Percentiles rank a stretch among this genome's conserved stretches.
These are phyloP conservation scores for Blastobotrys illinoisensis DNA, from an alignment of 1,139 yeast genomes.

Conservation along the genomic window DNA sequence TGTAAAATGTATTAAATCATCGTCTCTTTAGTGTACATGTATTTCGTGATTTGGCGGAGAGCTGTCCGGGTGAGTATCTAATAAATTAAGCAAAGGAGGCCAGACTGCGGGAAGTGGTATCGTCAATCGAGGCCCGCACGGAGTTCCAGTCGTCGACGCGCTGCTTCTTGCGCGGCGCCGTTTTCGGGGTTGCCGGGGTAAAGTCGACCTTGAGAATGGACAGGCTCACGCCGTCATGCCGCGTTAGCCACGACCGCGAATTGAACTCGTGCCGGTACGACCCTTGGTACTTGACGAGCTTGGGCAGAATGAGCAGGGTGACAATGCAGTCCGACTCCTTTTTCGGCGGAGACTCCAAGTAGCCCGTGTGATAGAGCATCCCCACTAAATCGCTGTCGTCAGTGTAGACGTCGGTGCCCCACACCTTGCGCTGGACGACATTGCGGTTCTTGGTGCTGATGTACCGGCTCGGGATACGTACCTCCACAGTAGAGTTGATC, in stretches of 20 bases:
- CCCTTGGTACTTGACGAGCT: conserved; percentile 57
- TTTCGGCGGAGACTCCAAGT: conserved; percentile 36
- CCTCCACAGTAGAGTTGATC: conserved; percentile 56
- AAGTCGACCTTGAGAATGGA: conserved; percentile 49
- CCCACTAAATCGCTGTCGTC: conserved; percentile 86
- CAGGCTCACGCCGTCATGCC: conserved; percentile 67
- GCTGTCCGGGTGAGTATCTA: too few relatives aligned
- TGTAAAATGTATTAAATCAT: too few relatives aligned
- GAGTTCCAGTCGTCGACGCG: conserved; percentile 28
- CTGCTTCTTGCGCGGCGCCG: conserved; percentile 24
- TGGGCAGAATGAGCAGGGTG: conserved; percentile 65
- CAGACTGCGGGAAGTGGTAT: too few relatives aligned
- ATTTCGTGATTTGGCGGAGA: too few relatives aligned
- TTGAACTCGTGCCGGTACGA: conserved; percentile 60
- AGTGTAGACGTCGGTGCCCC: conserved; percentile 93
- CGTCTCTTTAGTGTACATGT: too few relatives aligned
- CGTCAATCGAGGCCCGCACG: neutral
- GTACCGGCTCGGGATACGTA: conserved; percentile 49
- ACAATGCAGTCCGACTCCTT: conserved; percentile 55
- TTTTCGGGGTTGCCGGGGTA: conserved; percentile 26
- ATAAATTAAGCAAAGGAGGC: too few relatives aligned
- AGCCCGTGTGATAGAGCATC: conserved; percentile 69
- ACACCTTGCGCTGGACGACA: conserved; percentile 51
- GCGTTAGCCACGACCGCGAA: conserved; percentile 64
- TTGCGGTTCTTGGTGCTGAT: conserved; percentile 35